Conservation (phyloP, 2,329 filamentous ascomycete species). For the Ilyonectria mors-panacis region DNA sequence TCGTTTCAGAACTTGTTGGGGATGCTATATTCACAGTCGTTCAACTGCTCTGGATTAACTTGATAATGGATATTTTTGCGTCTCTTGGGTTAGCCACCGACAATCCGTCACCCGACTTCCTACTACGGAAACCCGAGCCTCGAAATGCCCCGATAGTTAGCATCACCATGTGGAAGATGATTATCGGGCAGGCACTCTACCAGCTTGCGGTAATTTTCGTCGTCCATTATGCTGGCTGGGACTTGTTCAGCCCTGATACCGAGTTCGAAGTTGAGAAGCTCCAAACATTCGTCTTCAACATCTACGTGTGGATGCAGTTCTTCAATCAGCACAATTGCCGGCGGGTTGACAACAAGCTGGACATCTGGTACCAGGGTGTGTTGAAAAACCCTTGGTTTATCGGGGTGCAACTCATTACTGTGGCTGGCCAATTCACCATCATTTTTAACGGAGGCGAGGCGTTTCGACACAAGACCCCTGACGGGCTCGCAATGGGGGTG, state of each 20-base stretch:
- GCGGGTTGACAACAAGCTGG: slow-evolving; percentile 85
- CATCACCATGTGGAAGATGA: slow-evolving; percentile 75
- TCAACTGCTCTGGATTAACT: slow-evolving; percentile 78
- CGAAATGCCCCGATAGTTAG: slow-evolving; percentile 83
- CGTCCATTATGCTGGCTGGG: slow-evolving; percentile 72
- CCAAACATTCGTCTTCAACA: slow-evolving; percentile 84
- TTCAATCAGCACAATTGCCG: slow-evolving; percentile 88
- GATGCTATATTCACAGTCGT: slow-evolving; percentile 75
- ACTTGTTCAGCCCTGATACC: slow-evolving; percentile 68
- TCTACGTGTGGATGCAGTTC: slow-evolving; percentile 91
- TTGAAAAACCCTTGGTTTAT: slow-evolving; percentile 84
- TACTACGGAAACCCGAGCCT: slow-evolving; percentile 66
- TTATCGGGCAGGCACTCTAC: slow-evolving; percentile 72
- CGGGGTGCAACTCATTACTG: slow-evolving; percentile 75
- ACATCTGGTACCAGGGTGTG: slow-evolving; percentile 83
- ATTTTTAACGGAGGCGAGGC: slow-evolving; percentile 78
- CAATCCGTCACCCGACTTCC: slow-evolving; percentile 69
- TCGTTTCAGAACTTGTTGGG: slow-evolving; percentile 73
- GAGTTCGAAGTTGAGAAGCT: slow-evolving; percentile 53
- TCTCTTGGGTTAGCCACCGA: slow-evolving; percentile 77
- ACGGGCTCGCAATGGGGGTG: slow-evolving; percentile 79
- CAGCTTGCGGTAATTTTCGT: slow-evolving; percentile 72
- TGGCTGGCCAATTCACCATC: slow-evolving; percentile 80
- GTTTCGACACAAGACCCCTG: slow-evolving; percentile 75
- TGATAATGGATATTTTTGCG: slow-evolving; percentile 80